Percentiles rank a stretch among this genome's conserved stretches.
These are phyloP conservation scores for Mycena indigotica DNA, from an alignment of 768 basidiomycete species.

Conservation along the genomic window DNA sequence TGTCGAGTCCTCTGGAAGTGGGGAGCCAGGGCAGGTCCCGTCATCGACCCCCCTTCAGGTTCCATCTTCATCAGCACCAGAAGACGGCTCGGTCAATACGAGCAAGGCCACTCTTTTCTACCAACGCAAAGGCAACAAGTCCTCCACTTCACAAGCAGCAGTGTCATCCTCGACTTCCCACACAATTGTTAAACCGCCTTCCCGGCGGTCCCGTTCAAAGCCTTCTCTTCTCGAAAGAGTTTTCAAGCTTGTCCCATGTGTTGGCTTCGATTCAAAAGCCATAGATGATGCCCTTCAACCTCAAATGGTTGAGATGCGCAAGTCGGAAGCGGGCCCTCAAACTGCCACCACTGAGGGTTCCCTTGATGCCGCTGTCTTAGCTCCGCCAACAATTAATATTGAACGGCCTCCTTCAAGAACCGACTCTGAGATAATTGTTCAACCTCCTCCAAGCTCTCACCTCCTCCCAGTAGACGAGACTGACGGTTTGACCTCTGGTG, in stretches of 20 bases:
- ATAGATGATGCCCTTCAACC: constrained; percentile 21
- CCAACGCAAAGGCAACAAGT: constrained; percentile 43
- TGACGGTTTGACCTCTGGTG: constrained; percentile 86
- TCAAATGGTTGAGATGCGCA: constrained; percentile 24
- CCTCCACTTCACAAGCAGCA: constrained; percentile 37
- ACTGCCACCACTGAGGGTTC: constrained; percentile 9
- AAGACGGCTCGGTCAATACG: constrained; percentile 44
- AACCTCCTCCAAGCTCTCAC: constrained; percentile 18
- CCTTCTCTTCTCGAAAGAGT: constrained; percentile 37
- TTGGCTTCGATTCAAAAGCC: constrained; percentile 26
- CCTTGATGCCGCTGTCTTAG: constrained; percentile 18
- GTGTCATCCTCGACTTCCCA: constrained; percentile 35
- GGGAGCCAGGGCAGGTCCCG: constrained; percentile 28
- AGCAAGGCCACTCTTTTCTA: constrained; percentile 42
- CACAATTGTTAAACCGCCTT: constrained; percentile 34
- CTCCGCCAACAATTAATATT: constrained; percentile 26
- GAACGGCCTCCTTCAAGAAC: constrained; percentile 30
- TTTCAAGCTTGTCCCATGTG: constrained; percentile 40
- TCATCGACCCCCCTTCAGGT: constrained; percentile 21
- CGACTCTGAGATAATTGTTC: constrained; percentile 29
- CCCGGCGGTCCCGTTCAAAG: constrained; percentile 21
- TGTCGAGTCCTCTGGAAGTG: no score
- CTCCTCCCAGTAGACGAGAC: constrained; percentile 71
- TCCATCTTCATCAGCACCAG: constrained; percentile 25
- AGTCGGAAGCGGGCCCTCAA: constrained; percentile 16